Conservation (phyloP, 2,329 filamentous ascomycete genomes). For the Exophiala spinifera region DNA sequence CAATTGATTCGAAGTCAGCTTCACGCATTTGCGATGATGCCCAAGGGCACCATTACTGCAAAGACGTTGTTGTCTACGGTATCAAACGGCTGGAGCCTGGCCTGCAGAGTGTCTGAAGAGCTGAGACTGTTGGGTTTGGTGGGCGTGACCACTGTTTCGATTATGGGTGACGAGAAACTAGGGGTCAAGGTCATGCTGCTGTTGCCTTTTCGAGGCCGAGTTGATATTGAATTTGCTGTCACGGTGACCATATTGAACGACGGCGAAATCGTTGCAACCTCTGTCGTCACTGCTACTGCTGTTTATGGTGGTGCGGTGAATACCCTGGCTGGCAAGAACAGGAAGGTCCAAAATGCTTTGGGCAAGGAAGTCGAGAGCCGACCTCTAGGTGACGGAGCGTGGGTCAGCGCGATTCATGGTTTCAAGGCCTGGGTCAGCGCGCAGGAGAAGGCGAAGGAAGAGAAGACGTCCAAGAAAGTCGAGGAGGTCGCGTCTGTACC, state of each 20-base stretch:
- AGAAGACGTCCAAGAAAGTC: constrained; percentile 1
- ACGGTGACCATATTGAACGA: constrained; percentile 23
- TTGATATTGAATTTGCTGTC: constrained; percentile 28
- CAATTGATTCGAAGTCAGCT: constrained; percentile 40
- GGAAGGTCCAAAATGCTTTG: constrained; percentile 28
- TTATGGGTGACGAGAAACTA: constrained; percentile 29
- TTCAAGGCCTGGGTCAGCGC: constrained; percentile 26
- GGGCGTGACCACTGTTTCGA: constrained; percentile 40
- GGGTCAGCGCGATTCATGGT: constrained; percentile 25
- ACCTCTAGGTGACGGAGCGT: constrained; percentile 26
- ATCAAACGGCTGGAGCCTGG: constrained; percentile 43
- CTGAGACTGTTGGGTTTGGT: constrained; percentile 44
- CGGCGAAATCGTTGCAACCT: constrained; percentile 20
- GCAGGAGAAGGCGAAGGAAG: constrained; percentile 19
- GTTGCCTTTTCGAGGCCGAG: constrained; percentile 19
- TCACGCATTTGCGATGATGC: constrained; percentile 34
- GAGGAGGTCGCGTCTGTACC: not conserved
- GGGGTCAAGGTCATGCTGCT: constrained; percentile 26
- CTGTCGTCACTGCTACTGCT: constrained; percentile 21
- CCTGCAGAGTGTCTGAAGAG: constrained; percentile 41
- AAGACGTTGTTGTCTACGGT: constrained; percentile 42
- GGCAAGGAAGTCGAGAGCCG: constrained; percentile 27
- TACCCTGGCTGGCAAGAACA: constrained; percentile 17
- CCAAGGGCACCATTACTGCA: constrained; percentile 36
- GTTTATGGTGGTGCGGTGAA: constrained; percentile 19